Evolutionary conservation across 495 filamentous ascomycete species (phyloP).

Genomic region (Penicillium canariense): DNA sequence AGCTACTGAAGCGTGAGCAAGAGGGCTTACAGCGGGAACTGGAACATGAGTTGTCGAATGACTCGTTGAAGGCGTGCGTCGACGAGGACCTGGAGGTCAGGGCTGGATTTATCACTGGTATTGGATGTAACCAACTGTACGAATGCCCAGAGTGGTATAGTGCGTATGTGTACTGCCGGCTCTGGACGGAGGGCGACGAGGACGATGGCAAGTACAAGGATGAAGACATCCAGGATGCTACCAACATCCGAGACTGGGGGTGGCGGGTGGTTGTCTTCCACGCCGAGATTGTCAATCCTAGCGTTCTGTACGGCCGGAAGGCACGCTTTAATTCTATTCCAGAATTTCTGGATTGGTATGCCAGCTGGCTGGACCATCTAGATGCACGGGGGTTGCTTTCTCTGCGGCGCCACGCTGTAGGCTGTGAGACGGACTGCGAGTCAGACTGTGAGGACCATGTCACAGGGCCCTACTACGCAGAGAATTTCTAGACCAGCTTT

Average conservation of each 20-base stretch:
- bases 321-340: constrained; percentile 9
- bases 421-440: constrained; percentile 9
- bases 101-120: constrained; percentile 1
- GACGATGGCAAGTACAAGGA: background rate
- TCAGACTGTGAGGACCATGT: constrained; percentile 6
- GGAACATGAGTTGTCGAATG: constrained; percentile 2
- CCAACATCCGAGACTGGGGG: constrained; percentile 6
- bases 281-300: constrained; percentile 6
- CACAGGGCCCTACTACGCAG: too few species aligned
- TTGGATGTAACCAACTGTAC: background rate
- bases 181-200: background rate
- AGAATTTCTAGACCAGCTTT: too few species aligned
- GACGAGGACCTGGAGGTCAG: background rate
- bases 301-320: constrained; percentile 3
- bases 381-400: background rate
- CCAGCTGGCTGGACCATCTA: constrained; percentile 10
- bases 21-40: background rate
- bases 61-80: background rate
- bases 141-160: constrained; percentile 1
- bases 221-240: constrained; percentile 5
- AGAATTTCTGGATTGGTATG: constrained; percentile 14
- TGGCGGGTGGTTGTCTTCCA: constrained; percentile 11
- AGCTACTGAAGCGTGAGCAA: constrained; percentile 1
- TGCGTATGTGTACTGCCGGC: constrained; percentile 5
- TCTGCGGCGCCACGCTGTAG: background rate